Evolutionary conservation across 2,329 filamentous ascomycete genomes (phyloP).

Genomic region (Hymenoscyphus scutula): DNA sequence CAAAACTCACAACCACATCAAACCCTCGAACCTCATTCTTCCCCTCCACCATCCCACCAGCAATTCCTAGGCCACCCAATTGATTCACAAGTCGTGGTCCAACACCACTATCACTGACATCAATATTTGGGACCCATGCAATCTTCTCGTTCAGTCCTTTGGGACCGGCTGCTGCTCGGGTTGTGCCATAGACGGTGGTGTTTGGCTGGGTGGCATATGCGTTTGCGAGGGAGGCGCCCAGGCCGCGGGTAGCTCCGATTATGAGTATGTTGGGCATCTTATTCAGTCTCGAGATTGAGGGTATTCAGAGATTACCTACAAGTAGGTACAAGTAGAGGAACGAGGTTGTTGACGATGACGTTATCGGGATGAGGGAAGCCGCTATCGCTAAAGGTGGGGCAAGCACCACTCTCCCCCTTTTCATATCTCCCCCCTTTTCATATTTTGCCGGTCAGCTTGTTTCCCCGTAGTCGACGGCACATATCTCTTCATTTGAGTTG

Average conservation of each 20-base stretch:
- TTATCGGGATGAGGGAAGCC: neutral
- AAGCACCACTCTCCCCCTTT: too few species aligned
- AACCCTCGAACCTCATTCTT: constrained; percentile 37
- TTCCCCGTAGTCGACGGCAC: too few species aligned
- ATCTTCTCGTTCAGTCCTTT: constrained; percentile 42
- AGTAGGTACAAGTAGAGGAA: neutral
- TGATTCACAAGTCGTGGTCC: constrained; percentile 48
- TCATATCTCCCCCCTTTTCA: neutral
- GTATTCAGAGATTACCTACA: too few species aligned
- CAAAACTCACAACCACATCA: constrained; percentile 45
- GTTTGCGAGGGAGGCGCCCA: constrained; percentile 60
- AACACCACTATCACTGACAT: constrained; percentile 49
- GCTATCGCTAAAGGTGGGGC: neutral
- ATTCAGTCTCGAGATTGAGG: neutral
- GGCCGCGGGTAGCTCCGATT: constrained; percentile 65
- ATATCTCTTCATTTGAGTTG: too few species aligned
- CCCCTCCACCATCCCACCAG: constrained; percentile 29
- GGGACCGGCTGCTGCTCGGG: constrained; percentile 48
- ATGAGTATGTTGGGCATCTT: constrained; percentile 48
- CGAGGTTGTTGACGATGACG: neutral
- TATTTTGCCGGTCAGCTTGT: neutral
- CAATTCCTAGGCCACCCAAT: constrained; percentile 37
- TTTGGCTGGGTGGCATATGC: constrained; percentile 50
- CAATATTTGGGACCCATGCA: constrained; percentile 57
- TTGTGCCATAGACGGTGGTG: constrained; percentile 58